These are phyloP conservation scores for Talaromyces rugulosus DNA, from an alignment of 2,329 filamentous ascomycete species.

Conservation along the genomic window DNA sequence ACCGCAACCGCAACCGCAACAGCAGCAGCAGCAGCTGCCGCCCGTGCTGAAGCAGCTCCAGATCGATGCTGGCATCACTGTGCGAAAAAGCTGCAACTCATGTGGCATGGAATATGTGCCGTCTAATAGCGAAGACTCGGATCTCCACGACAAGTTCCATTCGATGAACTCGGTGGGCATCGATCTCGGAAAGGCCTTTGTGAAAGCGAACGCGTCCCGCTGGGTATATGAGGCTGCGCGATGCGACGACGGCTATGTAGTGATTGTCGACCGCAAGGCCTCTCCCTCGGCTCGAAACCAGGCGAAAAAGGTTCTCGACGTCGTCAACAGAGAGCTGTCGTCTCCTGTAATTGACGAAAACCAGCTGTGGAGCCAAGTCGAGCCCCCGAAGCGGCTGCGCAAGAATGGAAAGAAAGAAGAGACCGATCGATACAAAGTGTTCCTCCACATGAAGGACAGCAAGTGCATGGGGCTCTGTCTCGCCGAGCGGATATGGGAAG, in stretches of 20 bases:
- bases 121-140: constrained; percentile 58
- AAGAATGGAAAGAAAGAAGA: constrained; percentile 32
- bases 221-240: constrained; percentile 49
- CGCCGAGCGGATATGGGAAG: constrained; percentile 57
- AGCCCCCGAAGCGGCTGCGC: constrained; percentile 35
- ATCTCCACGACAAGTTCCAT: constrained; percentile 61
- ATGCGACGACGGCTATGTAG: constrained; percentile 50
- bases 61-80: constrained; percentile 54
- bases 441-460: constrained; percentile 57
- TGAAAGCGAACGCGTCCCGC: constrained; percentile 48
- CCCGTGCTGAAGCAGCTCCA: constrained; percentile 54
- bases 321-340: constrained; percentile 60
- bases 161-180: constrained; percentile 58
- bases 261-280: constrained; percentile 55
- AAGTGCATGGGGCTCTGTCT: constrained; percentile 62
- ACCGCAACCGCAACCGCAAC: constrained; percentile 16
- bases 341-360: constrained; percentile 57
- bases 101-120: constrained; percentile 66
- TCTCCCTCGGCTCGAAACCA: constrained; percentile 48
- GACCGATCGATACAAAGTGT: constrained; percentile 54
- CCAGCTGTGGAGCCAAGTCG: constrained; percentile 52
- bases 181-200: constrained; percentile 56
- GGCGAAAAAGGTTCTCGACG: constrained; percentile 55
- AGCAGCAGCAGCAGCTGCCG: constrained; percentile 15
- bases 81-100: constrained; percentile 53